A percentile compares a stretch with the other conserved stretches of the same genome.
Conservation (phyloP, 148 eudicot genomes). For the Rhododendron kiyosumense region DNA sequence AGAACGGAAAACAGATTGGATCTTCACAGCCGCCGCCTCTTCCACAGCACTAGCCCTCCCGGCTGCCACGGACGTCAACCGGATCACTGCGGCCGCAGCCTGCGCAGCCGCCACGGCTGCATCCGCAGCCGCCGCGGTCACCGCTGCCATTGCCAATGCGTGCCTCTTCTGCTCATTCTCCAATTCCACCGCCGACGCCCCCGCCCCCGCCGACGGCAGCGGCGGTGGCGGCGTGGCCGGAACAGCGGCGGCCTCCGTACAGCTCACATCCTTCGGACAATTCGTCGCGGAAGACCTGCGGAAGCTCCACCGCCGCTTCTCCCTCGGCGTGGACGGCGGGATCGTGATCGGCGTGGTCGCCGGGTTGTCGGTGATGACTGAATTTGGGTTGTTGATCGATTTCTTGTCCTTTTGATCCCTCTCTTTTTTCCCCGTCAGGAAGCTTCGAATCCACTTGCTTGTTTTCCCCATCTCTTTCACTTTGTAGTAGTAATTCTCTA, state of each 20-base stretch:
- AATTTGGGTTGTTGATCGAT: conserved; percentile 4
- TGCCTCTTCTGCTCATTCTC: conserved; percentile 36
- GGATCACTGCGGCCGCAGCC: conserved; percentile 43
- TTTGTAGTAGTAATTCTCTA: not conserved
- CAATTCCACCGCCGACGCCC: conserved; percentile 5
- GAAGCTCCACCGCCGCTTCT: conserved; percentile 88
- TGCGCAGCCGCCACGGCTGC: conserved; percentile 39
- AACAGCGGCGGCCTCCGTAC: not conserved
- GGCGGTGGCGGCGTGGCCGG: conserved; percentile 11
- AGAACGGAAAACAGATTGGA: conserved; percentile 70
- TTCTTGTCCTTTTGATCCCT: conserved; percentile 20
- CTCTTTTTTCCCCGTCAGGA: conserved; percentile 54
- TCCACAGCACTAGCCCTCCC: conserved; percentile 24
- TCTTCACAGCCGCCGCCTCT: conserved; percentile 64
- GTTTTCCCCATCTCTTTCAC: conserved; percentile 68
- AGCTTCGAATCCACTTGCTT: conserved; percentile 66
- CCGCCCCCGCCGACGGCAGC: not conserved
- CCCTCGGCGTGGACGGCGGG: conserved; percentile 62
- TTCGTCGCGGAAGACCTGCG: conserved; percentile 61
- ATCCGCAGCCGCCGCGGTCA: conserved; percentile 23
- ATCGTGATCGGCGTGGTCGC: conserved; percentile 31
- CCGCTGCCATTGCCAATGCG: conserved; percentile 45
- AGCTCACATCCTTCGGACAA: conserved; percentile 18
- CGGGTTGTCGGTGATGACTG: conserved; percentile 12
- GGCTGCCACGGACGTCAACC: conserved; percentile 6